phyloP scores from a whole-genome alignment of 768 basidiomycete species.

The Boletus speciosus region DNA sequence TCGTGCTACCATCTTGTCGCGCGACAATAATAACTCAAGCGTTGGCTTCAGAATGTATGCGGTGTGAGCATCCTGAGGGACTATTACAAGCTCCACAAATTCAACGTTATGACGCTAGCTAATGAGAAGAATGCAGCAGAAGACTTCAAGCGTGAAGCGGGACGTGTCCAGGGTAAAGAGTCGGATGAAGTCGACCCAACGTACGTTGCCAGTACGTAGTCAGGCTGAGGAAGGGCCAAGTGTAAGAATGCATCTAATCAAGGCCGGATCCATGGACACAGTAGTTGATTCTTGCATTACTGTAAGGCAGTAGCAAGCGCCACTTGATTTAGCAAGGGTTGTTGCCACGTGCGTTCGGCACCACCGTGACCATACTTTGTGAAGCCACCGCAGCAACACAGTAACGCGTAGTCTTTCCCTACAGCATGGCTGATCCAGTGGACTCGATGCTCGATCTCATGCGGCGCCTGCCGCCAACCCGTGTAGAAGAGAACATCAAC shows the following conservation, averaged over 20 bases:
- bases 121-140: conserved; percentile 42
- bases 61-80: conserved; percentile 71
- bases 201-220: not conserved
- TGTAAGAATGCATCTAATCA: not conserved
- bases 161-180: conserved; percentile 31
- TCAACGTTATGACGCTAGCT: conserved; percentile 76
- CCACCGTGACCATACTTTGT: not conserved
- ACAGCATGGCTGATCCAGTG: conserved; percentile 67
- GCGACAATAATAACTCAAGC: conserved; percentile 2
- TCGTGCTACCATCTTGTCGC: too few species aligned
- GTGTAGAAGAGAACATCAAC: conserved; percentile 83
- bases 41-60: conserved; percentile 57
- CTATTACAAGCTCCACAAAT: conserved; percentile 70
- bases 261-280: not conserved
- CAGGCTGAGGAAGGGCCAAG: not conserved
- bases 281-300: not conserved
- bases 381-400: not conserved
- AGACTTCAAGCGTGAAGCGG: conserved; percentile 31
- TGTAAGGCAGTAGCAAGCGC: too few species aligned
- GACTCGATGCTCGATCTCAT: conserved; percentile 95
- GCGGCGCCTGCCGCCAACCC: conserved; percentile 90
- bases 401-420: not conserved
- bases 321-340: conserved; percentile 7
- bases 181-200: not conserved
- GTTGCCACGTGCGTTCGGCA: not conserved